Evolutionary conservation across 140 eudicot species (phyloP).

Genomic region (Oenanthe javanica): DNA sequence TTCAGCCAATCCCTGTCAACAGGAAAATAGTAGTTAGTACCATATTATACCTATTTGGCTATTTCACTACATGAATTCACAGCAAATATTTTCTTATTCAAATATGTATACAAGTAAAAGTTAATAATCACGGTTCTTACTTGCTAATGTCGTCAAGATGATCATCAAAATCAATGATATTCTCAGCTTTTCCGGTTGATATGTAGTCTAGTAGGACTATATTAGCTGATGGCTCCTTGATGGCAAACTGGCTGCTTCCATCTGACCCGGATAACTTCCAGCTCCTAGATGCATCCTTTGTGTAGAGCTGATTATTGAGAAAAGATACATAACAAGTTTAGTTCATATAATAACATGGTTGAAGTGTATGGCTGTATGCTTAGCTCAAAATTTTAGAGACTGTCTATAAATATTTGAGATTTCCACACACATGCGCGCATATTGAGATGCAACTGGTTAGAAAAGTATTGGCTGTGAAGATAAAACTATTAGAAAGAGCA

Average conservation of each 20-base stretch:
- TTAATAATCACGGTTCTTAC: constrained; percentile 27
- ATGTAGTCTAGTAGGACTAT: constrained; percentile 56
- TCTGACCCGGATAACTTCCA: constrained; percentile 76
- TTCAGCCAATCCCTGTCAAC: constrained; percentile 87
- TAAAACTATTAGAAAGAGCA: neutral
- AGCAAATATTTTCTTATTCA: neutral
- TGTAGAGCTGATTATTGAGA: constrained; percentile 47
- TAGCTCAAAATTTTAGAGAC: neutral
- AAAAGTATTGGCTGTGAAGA: neutral
- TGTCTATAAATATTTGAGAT: neutral
- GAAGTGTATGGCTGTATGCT: too few relatives aligned
- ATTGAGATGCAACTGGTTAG: neutral
- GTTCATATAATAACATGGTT: neutral
- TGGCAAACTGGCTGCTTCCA: constrained; percentile 39
- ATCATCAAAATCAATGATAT: constrained; percentile 81
- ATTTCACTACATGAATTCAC: neutral
- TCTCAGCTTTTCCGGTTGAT: constrained; percentile 64
- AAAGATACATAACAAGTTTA: neutral
- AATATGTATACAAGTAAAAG: neutral
- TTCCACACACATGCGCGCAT: neutral
- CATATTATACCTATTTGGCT: neutral
- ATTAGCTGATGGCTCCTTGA: constrained; percentile 88
- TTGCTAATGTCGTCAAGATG: constrained; percentile 95
- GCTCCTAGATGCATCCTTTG: constrained; percentile 57
- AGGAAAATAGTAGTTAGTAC: neutral